A percentile compares a stretch with the other conserved stretches of the same genome.
These are phyloP conservation scores for Aspergillus ochraceus DNA, from an alignment of 2,329 filamentous ascomycete genomes.

Conservation along the genomic window DNA sequence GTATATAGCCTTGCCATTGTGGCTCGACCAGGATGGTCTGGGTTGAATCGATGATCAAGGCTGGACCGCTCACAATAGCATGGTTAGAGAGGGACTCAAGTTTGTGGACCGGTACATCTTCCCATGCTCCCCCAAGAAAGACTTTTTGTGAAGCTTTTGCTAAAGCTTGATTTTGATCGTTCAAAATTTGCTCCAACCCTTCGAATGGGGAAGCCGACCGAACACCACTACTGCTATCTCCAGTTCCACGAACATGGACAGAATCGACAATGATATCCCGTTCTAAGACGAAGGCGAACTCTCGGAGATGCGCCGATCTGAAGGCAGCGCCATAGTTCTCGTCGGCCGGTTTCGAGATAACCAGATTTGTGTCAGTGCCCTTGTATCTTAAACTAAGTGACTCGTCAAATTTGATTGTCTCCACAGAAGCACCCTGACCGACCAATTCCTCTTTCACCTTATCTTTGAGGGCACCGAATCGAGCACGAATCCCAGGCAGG, in stretches of 20 bases:
- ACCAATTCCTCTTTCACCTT: too few relatives aligned
- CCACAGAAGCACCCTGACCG: too few relatives aligned
- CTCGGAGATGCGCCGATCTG: constrained; percentile 37
- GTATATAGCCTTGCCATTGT: background rate
- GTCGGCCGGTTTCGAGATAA: constrained; percentile 38
- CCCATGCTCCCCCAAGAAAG: background rate
- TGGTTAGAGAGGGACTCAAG: constrained; percentile 11
- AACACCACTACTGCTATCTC: constrained; percentile 7
- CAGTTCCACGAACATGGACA: constrained; percentile 36
- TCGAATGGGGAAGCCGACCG: background rate
- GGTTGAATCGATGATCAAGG: constrained; percentile 20
- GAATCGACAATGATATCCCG: constrained; percentile 43
- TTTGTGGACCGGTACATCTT: constrained; percentile 30
- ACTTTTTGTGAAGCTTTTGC: background rate
- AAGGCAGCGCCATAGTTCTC: constrained; percentile 42
- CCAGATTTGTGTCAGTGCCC: constrained; percentile 46
- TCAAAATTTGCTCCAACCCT: too few relatives aligned
- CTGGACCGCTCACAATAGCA: constrained; percentile 30
- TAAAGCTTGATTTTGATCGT: too few relatives aligned
- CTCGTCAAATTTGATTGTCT: constrained; percentile 26
- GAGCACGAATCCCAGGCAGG: too few relatives aligned
- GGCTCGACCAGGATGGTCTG: constrained; percentile 1
- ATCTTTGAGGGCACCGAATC: too few relatives aligned
- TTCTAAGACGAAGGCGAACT: constrained; percentile 43
- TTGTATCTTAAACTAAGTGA: constrained; percentile 46